Conservation (phyloP, 805 yeast genomes). For the Starmerella riodocensis region DNA sequence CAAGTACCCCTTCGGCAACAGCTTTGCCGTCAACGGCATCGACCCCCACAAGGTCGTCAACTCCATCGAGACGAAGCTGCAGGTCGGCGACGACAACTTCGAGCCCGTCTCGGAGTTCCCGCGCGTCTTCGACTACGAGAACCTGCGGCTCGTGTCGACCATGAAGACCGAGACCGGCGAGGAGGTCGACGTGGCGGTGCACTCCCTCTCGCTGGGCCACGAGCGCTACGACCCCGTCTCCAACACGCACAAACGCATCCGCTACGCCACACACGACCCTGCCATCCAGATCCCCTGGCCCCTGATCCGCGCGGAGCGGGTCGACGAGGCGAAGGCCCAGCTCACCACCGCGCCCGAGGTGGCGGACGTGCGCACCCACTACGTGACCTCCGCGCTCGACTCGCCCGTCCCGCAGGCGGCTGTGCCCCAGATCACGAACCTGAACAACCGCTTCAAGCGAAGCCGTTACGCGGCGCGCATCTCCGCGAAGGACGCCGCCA, state of each 20-base stretch:
- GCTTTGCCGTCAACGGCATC: constrained; percentile 51
- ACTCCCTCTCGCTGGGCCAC: constrained; percentile 54
- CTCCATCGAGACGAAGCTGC: constrained; percentile 58
- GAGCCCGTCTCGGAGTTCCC: constrained; percentile 65
- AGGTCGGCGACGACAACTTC: constrained; percentile 38
- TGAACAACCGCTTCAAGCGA: constrained; percentile 54
- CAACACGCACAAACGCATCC: constrained; percentile 58
- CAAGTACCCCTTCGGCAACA: constrained; percentile 48
- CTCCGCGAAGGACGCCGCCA: constrained; percentile 48
- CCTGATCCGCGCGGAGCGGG: constrained; percentile 43
- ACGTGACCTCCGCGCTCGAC: constrained; percentile 51
- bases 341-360: constrained; percentile 44
- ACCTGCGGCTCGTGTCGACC: constrained; percentile 67
- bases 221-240: constrained; percentile 61
- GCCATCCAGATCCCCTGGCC: constrained; percentile 83
- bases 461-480: constrained; percentile 36
- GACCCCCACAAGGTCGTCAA: constrained; percentile 53
- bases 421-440: constrained; percentile 58
- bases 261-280: constrained; percentile 60
- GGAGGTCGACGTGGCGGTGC: constrained; percentile 62
- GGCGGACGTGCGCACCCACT: constrained; percentile 61
- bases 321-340: constrained; percentile 26
- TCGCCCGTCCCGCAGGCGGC: constrained; percentile 61
- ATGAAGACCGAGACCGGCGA: constrained; percentile 52
- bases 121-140: constrained; percentile 41